Evolutionary conservation across 495 filamentous ascomycete genomes (phyloP), one percentile per base, ranked within the genome.

Genomic region (Staphylotrichum tortipilum): DNA sequence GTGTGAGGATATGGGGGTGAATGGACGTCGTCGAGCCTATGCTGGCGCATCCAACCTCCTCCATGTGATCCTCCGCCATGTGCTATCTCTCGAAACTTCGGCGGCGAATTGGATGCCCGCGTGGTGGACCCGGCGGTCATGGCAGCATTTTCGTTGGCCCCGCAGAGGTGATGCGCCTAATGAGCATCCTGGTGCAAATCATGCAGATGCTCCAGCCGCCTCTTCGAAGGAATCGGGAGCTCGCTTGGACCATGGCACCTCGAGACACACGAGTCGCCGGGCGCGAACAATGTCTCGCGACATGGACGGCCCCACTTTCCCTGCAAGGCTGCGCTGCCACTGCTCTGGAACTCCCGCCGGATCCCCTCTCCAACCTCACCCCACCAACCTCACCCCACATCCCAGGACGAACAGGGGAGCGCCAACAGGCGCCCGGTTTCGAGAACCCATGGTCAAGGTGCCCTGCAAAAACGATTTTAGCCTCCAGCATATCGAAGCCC

Each of bases 21-120:
- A n/a, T n/a, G n/a, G n/a, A n/a, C n/a, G n/a, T n/a, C n/a, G n/a
- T n/a, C n/a, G n/a, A n/a, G n/a, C n/a, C n/a, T n/a, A n/a, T n/a
- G n/a, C n/a, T n/a, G n/a, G n/a, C n/a, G n/a, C 23, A 28, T 14
- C 28, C 41, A 37, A 44, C 37, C 49, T 43, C 23, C 23, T 28
- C 35, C 40, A 14, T 39, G 38, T 44, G 43, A 47, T 36, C 28
- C 19, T n/a, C n/a, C n/a, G n/a, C 44, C 40, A 30, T 18, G 48
- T 52, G 40, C 30, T 7, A 53, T 56, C 58, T 61, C 56, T 57
- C 38, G 54, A 58, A 62, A 50, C 57, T 41, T 53, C 11, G 37
- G 49, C 47, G 34, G 35, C 55, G 56, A 60, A 57, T 60, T 12
- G 35, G 28, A 35, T 24, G 15, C 7, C 33, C 23, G 47, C 33